Evolutionary conservation across 306 rosid species (phyloP), one percentile per base, ranked within the genome.

Genomic region (Crataegus laevigata): DNA sequence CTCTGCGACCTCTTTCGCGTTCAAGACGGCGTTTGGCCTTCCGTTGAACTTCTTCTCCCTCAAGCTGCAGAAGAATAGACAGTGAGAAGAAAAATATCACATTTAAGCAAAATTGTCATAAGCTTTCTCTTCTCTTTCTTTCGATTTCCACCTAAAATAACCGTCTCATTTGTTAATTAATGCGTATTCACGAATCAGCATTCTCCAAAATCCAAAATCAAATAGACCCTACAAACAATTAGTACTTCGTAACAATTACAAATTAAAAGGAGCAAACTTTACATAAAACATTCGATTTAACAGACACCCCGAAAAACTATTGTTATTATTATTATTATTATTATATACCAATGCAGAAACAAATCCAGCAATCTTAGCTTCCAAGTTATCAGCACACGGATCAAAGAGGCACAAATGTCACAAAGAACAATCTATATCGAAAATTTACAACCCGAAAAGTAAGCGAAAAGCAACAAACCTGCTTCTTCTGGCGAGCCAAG

Each of bases 401-500:
- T 47, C 54, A 47, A 18, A 63, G 1, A 63, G 68, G 11, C 6
- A 63, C 28, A 65, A 32, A 71, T 55, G 51, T 36, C 32, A 6
- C 34, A 19, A 73, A 42, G 38, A 19, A 73, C 21, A 32, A 70
- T 51, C 13, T 19, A 74, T 18, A 15, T 18, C 29, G 13, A 3
- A 64, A n/a, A 34, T 36, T 7, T n/a, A 34, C 30, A 30, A 52
- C 4, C 0, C 7, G 1, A 66, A 18, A 45, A 64, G 24, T 7
- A 68, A 2, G 5, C 5, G 8, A n/a, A 24, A 8, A 61, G 24
- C 21, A 34, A 60, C 6, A 5, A 80, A 93, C 96, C 96, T 94
- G 99, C 85, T 94, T 94, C 88, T 90, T 94, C 86, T 94, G 96
- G 62, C 97, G 93, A 84, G 99, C 97, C 68, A 94, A 88, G 82